phyloP scores from a whole-genome alignment of 2,329 filamentous ascomycete genomes.

The Fusarium drepaniforme region DNA sequence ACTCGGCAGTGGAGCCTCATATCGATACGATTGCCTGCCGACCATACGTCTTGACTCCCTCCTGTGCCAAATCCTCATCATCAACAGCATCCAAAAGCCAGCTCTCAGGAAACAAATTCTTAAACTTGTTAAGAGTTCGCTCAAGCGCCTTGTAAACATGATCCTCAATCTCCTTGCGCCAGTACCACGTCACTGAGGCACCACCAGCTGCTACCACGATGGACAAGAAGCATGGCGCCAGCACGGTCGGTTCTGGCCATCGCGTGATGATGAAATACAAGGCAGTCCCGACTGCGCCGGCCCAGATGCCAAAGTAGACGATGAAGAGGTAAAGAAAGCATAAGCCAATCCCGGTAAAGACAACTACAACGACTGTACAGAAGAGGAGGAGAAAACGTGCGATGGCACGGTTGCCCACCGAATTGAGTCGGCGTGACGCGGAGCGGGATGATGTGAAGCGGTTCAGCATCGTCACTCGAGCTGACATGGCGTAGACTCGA shows the following conservation, averaged over 20 bases:
- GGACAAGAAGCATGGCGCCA: constrained; percentile 42
- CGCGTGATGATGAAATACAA: constrained; percentile 45
- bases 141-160: background rate
- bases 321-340: constrained; percentile 1
- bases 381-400: constrained; percentile 29
- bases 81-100: constrained; percentile 26
- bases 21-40: background rate
- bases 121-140: background rate
- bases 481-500: constrained; percentile 27
- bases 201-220: constrained; percentile 26
- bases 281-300: constrained; percentile 27
- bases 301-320: constrained; percentile 34
- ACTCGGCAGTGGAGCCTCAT: background rate
- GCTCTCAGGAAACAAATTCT: constrained; percentile 3
- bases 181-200: constrained; percentile 18
- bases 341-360: background rate
- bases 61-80: constrained; percentile 27
- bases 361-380: background rate
- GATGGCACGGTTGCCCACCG: constrained; percentile 45
- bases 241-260: constrained; percentile 43
- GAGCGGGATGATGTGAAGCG: constrained; percentile 41
- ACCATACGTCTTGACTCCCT: constrained; percentile 19
- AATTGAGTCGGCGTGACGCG: constrained; percentile 41
- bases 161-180: constrained; percentile 15
- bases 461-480: constrained; percentile 43